Conservation (phyloP, 2,329 filamentous ascomycete genomes). For the Dactylellina leptospora region DNA sequence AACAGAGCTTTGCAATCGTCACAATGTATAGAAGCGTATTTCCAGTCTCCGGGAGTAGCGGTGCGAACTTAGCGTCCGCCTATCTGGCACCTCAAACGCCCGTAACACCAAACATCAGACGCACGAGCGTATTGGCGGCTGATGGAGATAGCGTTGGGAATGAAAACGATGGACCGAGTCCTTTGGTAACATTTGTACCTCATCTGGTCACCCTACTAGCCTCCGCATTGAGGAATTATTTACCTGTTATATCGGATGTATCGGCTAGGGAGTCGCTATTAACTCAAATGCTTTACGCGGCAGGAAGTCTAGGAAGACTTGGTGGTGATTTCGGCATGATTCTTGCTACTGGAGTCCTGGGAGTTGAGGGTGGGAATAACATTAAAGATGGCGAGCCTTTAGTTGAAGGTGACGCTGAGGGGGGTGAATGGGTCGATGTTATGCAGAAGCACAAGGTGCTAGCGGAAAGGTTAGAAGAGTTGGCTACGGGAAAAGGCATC, state of each 20-base stretch:
- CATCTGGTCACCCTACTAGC: conserved; percentile 83
- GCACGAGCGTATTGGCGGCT: not conserved
- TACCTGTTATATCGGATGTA: conserved; percentile 82
- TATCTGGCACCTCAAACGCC: conserved; percentile 45
- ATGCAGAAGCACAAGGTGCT: conserved; percentile 87
- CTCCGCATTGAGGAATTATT: conserved; percentile 76
- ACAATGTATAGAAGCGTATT: conserved; percentile 95
- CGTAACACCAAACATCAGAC: conserved; percentile 30
- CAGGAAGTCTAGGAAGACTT: conserved; percentile 85
- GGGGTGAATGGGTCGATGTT: conserved; percentile 82
- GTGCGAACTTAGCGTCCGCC: conserved; percentile 20
- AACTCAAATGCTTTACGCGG: conserved; percentile 92
- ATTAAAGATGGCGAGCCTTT: conserved; percentile 59
- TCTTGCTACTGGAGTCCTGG: conserved; percentile 71
- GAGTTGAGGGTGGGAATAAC: conserved; percentile 57
- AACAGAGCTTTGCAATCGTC: conserved; percentile 95
- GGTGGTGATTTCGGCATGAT: conserved; percentile 94
- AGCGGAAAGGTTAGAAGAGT: conserved; percentile 75
- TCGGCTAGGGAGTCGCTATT: conserved; percentile 84
- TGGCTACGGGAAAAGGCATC: conserved; percentile 54
- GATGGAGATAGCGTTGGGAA: conserved; percentile 14
- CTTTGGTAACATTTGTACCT: conserved; percentile 82
- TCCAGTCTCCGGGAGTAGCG: conserved; percentile 60
- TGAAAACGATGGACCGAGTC: conserved; percentile 61
- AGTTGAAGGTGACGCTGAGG: conserved; percentile 60